A percentile compares a stretch with the other conserved stretches of the same genome.
phyloP scores from a whole-genome alignment of 805 yeast species.

The Nematodospora valgi region DNA sequence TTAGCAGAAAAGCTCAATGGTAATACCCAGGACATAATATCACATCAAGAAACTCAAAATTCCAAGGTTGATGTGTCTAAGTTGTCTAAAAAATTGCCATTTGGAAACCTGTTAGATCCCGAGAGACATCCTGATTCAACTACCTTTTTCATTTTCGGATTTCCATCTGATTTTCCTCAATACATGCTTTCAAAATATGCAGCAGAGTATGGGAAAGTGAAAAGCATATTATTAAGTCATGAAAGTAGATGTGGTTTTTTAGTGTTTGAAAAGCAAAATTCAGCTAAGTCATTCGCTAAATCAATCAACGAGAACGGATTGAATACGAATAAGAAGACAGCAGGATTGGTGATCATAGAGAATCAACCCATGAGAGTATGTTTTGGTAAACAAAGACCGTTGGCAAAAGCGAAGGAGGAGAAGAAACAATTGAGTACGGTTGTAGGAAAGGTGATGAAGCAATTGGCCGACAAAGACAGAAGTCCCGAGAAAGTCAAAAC shows the following conservation, averaged over 20 bases:
- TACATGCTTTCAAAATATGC: constrained; percentile 54
- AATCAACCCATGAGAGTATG: constrained; percentile 47
- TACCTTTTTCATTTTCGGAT: constrained; percentile 73
- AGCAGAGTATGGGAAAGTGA: constrained; percentile 41
- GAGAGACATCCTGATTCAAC: constrained; percentile 41
- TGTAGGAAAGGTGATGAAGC: constrained; percentile 51
- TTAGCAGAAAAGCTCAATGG: constrained; percentile 34
- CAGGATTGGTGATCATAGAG: constrained; percentile 32
- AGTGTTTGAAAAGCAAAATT: constrained; percentile 44
- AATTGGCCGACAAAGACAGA: constrained; percentile 44
- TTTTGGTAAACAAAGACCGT: constrained; percentile 49
- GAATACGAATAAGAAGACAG: constrained; percentile 22
- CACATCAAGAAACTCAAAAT: constrained; percentile 13
- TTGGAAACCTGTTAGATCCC: constrained; percentile 52
- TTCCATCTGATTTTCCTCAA: constrained; percentile 64
- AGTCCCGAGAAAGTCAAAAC: too few species aligned
- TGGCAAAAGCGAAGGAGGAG: constrained; percentile 44
- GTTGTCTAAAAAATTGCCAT: constrained; percentile 60
- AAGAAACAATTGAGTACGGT: constrained; percentile 46
- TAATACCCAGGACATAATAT: constrained; percentile 7
- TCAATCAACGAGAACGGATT: constrained; percentile 21
- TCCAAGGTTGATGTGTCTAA: constrained; percentile 45
- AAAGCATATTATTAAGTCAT: constrained; percentile 50
- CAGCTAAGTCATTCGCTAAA: constrained; percentile 46
- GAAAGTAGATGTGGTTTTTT: constrained; percentile 63